Conservation (phyloP, 106 monocot species). For the Phalaenopsis aphrodite region DNA sequence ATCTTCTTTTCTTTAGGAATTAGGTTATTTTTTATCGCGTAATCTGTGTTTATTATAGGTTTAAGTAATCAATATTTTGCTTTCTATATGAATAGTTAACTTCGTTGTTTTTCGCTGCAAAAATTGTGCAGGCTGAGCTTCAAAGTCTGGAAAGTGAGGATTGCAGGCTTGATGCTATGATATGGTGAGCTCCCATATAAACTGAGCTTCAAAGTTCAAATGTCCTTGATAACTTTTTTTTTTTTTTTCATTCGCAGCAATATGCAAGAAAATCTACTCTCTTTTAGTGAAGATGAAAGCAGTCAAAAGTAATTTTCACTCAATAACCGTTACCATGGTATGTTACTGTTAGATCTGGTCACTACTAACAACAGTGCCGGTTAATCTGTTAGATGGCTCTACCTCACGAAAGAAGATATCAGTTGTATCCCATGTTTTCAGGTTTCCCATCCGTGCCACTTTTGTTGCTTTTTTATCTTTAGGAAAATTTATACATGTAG, state of each 20-base stretch:
- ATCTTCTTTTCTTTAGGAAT: background rate
- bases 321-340: background rate
- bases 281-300: conserved; percentile 12
- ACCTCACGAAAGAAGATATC: conserved; percentile 74
- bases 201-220: background rate
- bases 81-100: background rate
- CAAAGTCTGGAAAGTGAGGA: conserved; percentile 13
- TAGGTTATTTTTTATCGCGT: background rate
- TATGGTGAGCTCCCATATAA: conserved; percentile 12
- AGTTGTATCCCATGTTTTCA: conserved; percentile 46
- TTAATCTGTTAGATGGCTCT: conserved; percentile 46
- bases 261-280: conserved; percentile 15
- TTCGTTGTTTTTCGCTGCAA: background rate
- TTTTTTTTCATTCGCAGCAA: conserved; percentile 4
- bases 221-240: background rate
- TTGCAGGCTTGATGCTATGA: conserved; percentile 19
- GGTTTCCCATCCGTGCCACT: conserved; percentile 29
- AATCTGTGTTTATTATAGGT: background rate
- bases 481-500: no score
- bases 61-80: background rate
- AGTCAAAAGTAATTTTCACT: conserved; percentile 10
- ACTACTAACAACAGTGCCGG: background rate
- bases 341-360: background rate
- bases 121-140: conserved; percentile 3
- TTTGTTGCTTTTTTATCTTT: background rate